phyloP scores from a whole-genome alignment of 2,329 filamentous ascomycete species.

The Escovopsis sp. region DNA sequence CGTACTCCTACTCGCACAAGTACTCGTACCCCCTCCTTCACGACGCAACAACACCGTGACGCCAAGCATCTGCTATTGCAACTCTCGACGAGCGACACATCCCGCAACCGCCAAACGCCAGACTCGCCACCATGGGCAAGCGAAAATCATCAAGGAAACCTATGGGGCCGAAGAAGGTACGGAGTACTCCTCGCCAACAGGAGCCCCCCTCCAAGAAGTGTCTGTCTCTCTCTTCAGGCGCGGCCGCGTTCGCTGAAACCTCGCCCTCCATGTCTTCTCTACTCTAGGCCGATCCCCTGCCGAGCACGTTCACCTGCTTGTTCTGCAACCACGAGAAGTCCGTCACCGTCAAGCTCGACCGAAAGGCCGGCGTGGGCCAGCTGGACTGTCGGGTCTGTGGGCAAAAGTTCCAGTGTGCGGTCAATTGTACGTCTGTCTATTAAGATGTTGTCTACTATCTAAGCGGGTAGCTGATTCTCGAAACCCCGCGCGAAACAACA shows the following conservation, averaged over 20 bases:
- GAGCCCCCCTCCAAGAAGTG: no score
- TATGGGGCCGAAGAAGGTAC: constrained; percentile 67
- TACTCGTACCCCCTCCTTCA: background rate
- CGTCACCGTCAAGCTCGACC: constrained; percentile 80
- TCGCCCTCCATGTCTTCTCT: no score
- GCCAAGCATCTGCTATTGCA: constrained; percentile 1
- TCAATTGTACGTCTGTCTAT: constrained; percentile 55
- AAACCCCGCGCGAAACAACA: background rate
- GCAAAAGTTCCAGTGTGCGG: constrained; percentile 80
- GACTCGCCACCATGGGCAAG: constrained; percentile 54
- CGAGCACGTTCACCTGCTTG: constrained; percentile 83
- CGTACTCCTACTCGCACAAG: no score
- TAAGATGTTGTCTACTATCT: background rate
- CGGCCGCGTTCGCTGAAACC: background rate
- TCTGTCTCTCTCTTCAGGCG: no score
- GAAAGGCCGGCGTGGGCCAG: constrained; percentile 74
- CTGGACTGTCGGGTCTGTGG: constrained; percentile 87
- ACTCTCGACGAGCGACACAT: background rate
- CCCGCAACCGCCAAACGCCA: background rate
- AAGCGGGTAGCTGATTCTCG: constrained; percentile 8
- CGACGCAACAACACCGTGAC: background rate
- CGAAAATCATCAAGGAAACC: constrained; percentile 85
- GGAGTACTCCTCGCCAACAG: no score
- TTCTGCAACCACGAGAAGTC: constrained; percentile 98
- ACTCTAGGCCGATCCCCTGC: constrained; percentile 52